phyloP scores from a whole-genome alignment of 1,139 yeast genomes.

The Debaryomyces sp. region DNA sequence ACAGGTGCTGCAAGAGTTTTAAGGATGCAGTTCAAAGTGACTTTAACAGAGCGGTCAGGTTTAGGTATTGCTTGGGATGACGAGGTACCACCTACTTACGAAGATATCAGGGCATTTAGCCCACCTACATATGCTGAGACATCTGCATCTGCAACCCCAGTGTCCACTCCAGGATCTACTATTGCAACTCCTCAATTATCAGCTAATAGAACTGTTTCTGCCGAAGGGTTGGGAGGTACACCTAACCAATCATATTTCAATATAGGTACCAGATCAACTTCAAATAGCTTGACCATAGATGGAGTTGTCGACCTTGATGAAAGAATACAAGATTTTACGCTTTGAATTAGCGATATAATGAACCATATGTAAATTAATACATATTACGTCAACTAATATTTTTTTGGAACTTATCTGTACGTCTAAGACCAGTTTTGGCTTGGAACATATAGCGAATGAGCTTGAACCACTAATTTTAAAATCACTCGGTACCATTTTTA shows the following conservation, averaged over 20 bases:
- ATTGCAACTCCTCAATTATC: conserved; percentile 16
- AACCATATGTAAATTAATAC: neutral
- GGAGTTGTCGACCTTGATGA: conserved; percentile 36
- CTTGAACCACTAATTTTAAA: too few species aligned
- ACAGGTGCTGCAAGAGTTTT: conserved; percentile 95
- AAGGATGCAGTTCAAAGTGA: conserved; percentile 88
- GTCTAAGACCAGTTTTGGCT: neutral
- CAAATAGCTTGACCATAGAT: conserved; percentile 24
- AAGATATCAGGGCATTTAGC: conserved; percentile 75
- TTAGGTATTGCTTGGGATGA: conserved; percentile 98
- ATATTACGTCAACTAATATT: neutral
- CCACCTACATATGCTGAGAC: conserved; percentile 76
- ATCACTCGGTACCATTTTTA: too few species aligned
- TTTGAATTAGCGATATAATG: conserved; percentile 11
- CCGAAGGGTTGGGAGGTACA: conserved; percentile 49
- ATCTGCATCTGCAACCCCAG: conserved; percentile 25
- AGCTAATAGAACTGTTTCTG: conserved; percentile 33
- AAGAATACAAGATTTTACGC: conserved; percentile 35
- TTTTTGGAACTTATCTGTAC: neutral
- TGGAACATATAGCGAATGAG: neutral
- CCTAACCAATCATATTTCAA: conserved; percentile 30
- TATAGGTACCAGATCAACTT: conserved; percentile 17
- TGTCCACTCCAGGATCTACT: conserved; percentile 19
- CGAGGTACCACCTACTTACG: conserved; percentile 97
- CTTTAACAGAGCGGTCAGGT: conserved; percentile 87